phyloP scores from a whole-genome alignment of 345 rosid genomes.

The Clausena lansium region DNA sequence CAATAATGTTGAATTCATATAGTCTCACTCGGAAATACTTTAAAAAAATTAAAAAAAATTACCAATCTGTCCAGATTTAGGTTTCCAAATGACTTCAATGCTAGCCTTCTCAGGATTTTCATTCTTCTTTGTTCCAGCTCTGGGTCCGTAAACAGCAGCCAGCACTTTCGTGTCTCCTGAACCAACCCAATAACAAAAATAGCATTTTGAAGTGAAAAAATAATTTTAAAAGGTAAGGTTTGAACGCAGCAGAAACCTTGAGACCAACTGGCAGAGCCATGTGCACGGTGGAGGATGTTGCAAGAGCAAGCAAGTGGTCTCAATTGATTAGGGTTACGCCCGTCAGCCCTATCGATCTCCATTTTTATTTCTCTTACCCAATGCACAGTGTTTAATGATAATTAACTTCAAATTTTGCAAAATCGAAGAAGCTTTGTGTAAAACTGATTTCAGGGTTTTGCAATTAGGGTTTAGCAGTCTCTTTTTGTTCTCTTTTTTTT shows the following conservation, averaged over 20 bases:
- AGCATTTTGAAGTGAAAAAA: background rate
- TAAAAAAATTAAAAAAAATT: background rate
- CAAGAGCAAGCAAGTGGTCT: conserved; percentile 80
- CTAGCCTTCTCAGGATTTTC: conserved; percentile 93
- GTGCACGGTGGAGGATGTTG: conserved; percentile 76
- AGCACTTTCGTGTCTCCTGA: conserved; percentile 85
- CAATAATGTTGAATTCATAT: background rate
- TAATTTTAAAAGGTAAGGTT: background rate
- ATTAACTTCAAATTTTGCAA: background rate
- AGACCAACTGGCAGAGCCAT: conserved; percentile 96
- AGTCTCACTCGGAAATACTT: background rate
- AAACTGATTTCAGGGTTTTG: background rate
- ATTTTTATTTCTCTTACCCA: conserved; percentile 15
- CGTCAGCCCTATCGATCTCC: conserved; percentile 70
- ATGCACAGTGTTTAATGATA: background rate
- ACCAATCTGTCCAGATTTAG: conserved; percentile 89
- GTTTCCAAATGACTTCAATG: conserved; percentile 93
- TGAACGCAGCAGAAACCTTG: conserved; percentile 49
- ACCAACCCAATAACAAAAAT: background rate
- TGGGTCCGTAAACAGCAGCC: conserved; percentile 93
- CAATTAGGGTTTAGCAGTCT: background rate
- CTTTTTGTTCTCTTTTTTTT: background rate
- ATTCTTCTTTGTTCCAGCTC: conserved; percentile 83
- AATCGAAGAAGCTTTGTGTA: background rate
- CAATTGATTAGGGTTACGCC: conserved; percentile 64